These are phyloP conservation scores for Aplosporella prunicola DNA, from an alignment of 2,329 filamentous ascomycete genomes.

Conservation along the genomic window DNA sequence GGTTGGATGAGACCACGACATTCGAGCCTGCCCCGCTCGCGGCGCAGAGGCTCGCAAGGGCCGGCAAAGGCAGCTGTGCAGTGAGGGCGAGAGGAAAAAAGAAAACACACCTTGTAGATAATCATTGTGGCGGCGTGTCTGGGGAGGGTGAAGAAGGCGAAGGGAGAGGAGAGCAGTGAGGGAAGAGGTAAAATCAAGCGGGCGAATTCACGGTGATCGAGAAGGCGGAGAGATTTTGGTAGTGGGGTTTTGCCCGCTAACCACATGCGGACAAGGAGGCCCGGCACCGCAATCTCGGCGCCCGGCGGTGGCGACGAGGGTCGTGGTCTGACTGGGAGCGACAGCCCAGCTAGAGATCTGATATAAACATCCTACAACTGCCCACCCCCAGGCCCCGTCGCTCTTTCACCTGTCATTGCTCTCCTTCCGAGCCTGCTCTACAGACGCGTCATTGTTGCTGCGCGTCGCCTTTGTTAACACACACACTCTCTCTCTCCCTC, in stretches of 20 bases:
- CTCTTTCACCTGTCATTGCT: conserved; percentile 11
- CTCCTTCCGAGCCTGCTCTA: conserved; percentile 13
- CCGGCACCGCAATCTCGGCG: too few relatives aligned
- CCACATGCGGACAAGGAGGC: too few relatives aligned
- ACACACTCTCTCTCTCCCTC: neutral
- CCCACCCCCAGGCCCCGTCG: too few relatives aligned
- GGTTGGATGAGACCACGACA: neutral
- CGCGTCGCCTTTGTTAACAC: conserved; percentile 6
- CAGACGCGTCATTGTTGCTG: neutral
- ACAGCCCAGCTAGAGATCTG: too few relatives aligned
- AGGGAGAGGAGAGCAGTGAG: conserved; percentile 8
- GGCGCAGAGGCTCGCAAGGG: conserved; percentile 11
- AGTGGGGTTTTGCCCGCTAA: conserved; percentile 7
- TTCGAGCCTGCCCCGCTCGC: conserved; percentile 5
- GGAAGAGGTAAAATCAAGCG: conserved; percentile 1
- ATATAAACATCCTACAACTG: too few relatives aligned
- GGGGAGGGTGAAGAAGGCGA: conserved; percentile 11
- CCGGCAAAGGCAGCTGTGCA: conserved; percentile 18
- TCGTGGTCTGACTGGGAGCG: too few relatives aligned
- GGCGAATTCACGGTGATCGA: conserved; percentile 7
- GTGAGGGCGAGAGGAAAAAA: conserved; percentile 18
- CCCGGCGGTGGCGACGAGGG: too few relatives aligned
- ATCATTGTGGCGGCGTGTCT: conserved; percentile 40
- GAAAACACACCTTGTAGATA: conserved; percentile 49
- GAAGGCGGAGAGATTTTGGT: conserved; percentile 9